These are phyloP conservation scores for Neospora caninum DNA, from an alignment of 169 alveolate genomes.

Conservation along the genomic window DNA sequence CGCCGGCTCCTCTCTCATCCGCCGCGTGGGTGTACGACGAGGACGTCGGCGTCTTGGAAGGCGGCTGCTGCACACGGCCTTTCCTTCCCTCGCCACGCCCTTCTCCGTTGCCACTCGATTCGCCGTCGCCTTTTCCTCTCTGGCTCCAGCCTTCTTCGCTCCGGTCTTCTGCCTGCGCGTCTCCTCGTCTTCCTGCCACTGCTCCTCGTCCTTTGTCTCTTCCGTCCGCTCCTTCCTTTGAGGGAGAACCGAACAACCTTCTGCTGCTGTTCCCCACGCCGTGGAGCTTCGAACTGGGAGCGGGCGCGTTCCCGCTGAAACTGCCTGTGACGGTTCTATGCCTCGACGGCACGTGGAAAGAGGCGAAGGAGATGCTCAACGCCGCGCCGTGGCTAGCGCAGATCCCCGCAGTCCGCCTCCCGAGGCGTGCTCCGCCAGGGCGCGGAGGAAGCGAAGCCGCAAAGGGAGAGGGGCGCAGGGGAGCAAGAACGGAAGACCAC, in stretches of 20 bases:
- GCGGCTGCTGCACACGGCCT: background rate
- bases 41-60: background rate
- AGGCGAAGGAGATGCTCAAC: conserved; percentile 61
- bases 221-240: background rate
- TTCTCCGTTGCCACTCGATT: background rate
- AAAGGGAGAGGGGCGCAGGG: conserved; percentile 38
- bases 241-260: background rate
- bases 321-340: conserved; percentile 64
- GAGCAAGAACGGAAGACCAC: background rate
- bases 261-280: background rate
- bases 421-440: conserved; percentile 13
- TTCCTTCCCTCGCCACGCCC: background rate
- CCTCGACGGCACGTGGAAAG: conserved; percentile 68
- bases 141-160: background rate
- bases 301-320: conserved; percentile 41
- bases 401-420: conserved; percentile 58
- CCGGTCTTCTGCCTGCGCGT: background rate
- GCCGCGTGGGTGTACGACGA: background rate
- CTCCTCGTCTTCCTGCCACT: background rate
- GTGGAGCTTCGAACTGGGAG: conserved; percentile 20
- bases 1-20: background rate
- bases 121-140: background rate
- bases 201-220: background rate
- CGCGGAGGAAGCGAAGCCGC: background rate
- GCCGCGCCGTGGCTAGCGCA: conserved; percentile 58